A percentile compares a stretch with the other conserved stretches of the same genome.
These are phyloP conservation scores for Cadophora luteo-olivacea DNA, from an alignment of 2,329 filamentous ascomycete genomes.

Conservation along the genomic window DNA sequence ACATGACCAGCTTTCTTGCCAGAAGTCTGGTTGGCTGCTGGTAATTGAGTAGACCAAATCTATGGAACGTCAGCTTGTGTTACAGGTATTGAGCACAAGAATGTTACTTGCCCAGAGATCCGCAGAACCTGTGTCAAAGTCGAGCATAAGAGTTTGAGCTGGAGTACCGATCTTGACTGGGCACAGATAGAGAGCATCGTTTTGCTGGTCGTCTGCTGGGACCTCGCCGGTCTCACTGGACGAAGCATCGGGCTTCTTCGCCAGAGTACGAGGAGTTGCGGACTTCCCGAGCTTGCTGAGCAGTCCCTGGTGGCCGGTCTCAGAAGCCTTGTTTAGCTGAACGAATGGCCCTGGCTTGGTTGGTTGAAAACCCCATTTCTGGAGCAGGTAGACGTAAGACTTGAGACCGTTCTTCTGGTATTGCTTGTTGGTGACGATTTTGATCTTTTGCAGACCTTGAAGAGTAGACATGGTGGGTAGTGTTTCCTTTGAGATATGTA, in stretches of 20 bases:
- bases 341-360: slow-evolving; percentile 68
- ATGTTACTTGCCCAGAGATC: slow-evolving; percentile 67
- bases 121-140: slow-evolving; percentile 75
- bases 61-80: slow-evolving; percentile 36
- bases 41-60: slow-evolving; percentile 62
- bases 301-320: slow-evolving; percentile 50
- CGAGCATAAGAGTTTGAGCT: slow-evolving; percentile 63
- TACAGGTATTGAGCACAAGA: background rate
- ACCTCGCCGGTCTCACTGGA: slow-evolving; percentile 54
- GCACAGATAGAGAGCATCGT: slow-evolving; percentile 70
- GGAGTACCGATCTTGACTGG: slow-evolving; percentile 70
- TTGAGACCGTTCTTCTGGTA: slow-evolving; percentile 66
- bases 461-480: slow-evolving; percentile 40
- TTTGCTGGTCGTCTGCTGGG: slow-evolving; percentile 68
- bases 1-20: slow-evolving; percentile 50
- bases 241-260: slow-evolving; percentile 48
- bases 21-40: slow-evolving; percentile 44
- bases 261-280: slow-evolving; percentile 54
- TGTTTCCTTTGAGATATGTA: slow-evolving; percentile 5
- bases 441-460: slow-evolving; percentile 51
- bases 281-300: slow-evolving; percentile 55
- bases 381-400: slow-evolving; percentile 66
- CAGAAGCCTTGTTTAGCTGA: slow-evolving; percentile 51
- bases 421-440: slow-evolving; percentile 61
- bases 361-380: slow-evolving; percentile 68